phyloP scores from a whole-genome alignment of 345 rosid species.

The Balakata baccata region DNA sequence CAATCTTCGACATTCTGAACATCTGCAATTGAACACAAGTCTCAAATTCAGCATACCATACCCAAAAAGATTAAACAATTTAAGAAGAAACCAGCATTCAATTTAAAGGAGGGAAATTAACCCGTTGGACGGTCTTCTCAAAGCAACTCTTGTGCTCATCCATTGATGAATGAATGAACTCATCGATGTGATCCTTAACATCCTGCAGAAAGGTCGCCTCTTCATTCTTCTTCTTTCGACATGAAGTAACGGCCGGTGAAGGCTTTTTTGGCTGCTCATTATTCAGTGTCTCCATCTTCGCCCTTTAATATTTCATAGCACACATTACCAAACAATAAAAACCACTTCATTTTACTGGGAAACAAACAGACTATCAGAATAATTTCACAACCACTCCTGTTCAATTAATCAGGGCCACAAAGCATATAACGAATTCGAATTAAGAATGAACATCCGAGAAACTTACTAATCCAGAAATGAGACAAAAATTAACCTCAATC shows the following conservation, averaged over 20 bases:
- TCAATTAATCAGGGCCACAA: too few species aligned
- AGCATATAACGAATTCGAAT: too few species aligned
- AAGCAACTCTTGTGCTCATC: slow-evolving; percentile 84
- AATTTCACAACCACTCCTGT: too few species aligned
- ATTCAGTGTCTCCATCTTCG: slow-evolving; percentile 10
- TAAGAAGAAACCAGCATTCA: neutral
- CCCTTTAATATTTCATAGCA: too few species aligned
- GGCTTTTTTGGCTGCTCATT: neutral
- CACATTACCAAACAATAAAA: too few species aligned
- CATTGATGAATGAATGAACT: slow-evolving; percentile 76
- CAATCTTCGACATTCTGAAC: slow-evolving; percentile 82
- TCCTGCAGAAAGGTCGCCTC: slow-evolving; percentile 75
- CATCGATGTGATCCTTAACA: slow-evolving; percentile 80
- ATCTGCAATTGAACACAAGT: slow-evolving; percentile 9
- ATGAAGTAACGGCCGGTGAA: slow-evolving; percentile 44
- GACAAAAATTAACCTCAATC: too few species aligned
- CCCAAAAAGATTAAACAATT: too few species aligned
- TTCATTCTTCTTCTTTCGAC: slow-evolving; percentile 66
- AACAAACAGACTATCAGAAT: too few species aligned
- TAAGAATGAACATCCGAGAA: too few species aligned
- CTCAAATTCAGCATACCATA: slow-evolving; percentile 12
- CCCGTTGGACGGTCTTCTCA: slow-evolving; percentile 75
- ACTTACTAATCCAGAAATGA: too few species aligned
- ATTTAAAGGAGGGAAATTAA: slow-evolving; percentile 14
- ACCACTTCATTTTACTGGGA: too few species aligned